Evolutionary conservation across 495 filamentous ascomycete species (phyloP).

Genomic region (Penicillium subrubescens): DNA sequence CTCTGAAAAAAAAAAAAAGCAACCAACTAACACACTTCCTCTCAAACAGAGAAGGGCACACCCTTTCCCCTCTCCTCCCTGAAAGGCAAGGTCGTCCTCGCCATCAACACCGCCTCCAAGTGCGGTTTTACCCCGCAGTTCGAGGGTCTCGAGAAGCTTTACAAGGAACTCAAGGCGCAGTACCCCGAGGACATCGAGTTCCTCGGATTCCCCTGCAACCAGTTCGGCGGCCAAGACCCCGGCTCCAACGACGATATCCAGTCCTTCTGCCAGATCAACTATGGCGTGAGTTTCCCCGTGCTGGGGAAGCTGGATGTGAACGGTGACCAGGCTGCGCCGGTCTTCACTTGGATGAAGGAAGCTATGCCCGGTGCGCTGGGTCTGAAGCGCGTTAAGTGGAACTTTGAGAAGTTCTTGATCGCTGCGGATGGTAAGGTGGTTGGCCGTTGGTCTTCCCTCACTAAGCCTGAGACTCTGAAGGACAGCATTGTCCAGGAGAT

Average conservation of each 20-base stretch:
- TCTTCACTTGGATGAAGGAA: constrained; percentile 88
- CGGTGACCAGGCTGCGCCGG: constrained; percentile 74
- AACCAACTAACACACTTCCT: constrained; percentile 13
- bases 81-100: constrained; percentile 87
- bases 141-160: constrained; percentile 84
- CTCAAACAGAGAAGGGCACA: constrained; percentile 67
- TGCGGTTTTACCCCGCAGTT: constrained; percentile 99
- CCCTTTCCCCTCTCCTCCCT: constrained; percentile 68
- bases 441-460: constrained; percentile 77
- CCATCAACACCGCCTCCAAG: constrained; percentile 99
- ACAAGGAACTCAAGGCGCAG: constrained; percentile 70
- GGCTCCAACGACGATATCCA: constrained; percentile 89
- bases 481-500: constrained; percentile 73
- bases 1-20: constrained; percentile 7
- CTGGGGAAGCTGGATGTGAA: constrained; percentile 93
- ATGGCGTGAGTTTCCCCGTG: constrained; percentile 91
- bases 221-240: constrained; percentile 90
- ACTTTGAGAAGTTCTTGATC: constrained; percentile 96
- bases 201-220: constrained; percentile 97
- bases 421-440: constrained; percentile 83
- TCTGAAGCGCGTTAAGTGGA: constrained; percentile 91
- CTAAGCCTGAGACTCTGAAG: constrained; percentile 82
- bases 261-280: constrained; percentile 90
- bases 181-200: constrained; percentile 78
- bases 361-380: constrained; percentile 82